Percentiles rank a stretch among this genome's conserved stretches.
phyloP scores from a whole-genome alignment of 331 rosid species.

The Phaseolus coccineus region DNA sequence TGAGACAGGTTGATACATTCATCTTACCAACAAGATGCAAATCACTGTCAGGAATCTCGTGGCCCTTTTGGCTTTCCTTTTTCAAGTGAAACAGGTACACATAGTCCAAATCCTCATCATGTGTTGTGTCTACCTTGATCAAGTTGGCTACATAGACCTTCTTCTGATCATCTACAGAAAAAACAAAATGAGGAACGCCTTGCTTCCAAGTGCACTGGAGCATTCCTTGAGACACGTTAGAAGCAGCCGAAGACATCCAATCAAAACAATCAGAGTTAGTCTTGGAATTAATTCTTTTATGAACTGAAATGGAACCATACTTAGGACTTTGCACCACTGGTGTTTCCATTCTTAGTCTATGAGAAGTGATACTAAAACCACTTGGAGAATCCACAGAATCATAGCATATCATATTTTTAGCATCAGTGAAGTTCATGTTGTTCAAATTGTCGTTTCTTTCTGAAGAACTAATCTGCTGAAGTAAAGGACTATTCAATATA shows the following conservation, averaged over 20 bases:
- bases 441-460: constrained; percentile 43
- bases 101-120: background rate
- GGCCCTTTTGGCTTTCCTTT: background rate
- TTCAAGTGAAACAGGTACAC: constrained; percentile 18
- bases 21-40: constrained; percentile 27
- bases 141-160: constrained; percentile 21
- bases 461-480: constrained; percentile 50
- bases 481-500: constrained; percentile 58
- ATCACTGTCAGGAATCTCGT: background rate
- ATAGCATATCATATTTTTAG: constrained; percentile 44
- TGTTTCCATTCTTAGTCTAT: constrained; percentile 43
- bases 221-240: constrained; percentile 31
- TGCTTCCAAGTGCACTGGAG: constrained; percentile 23
- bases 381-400: constrained; percentile 51
- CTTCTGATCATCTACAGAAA: constrained; percentile 24
- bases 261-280: constrained; percentile 52
- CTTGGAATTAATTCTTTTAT: constrained; percentile 41
- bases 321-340: constrained; percentile 45
- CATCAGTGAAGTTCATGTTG: background rate
- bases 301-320: constrained; percentile 40
- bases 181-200: constrained; percentile 23
- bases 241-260: constrained; percentile 48
- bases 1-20: constrained; percentile 14
- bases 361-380: constrained; percentile 48
- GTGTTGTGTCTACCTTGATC: background rate